These are phyloP conservation scores for Phialemoniopsis sp. DNA, from an alignment of 2,329 filamentous ascomycete species.

Conservation along the genomic window DNA sequence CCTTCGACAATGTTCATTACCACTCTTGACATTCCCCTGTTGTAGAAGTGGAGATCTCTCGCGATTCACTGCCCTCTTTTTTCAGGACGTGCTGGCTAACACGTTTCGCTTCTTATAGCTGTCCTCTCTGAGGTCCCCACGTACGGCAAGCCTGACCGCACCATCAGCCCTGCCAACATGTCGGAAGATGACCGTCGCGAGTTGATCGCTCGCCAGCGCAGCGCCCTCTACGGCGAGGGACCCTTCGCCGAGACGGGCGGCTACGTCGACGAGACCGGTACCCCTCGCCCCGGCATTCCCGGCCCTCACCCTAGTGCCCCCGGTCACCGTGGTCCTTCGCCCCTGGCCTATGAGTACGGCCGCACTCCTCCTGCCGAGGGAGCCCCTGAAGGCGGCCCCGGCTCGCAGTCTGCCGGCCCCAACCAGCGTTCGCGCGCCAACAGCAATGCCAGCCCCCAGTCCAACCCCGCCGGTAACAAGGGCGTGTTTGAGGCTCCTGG, in stretches of 20 bases:
- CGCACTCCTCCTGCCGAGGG: slow-evolving; percentile 37
- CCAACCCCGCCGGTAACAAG: slow-evolving; percentile 55
- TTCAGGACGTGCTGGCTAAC: slow-evolving; percentile 19
- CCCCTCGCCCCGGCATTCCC: slow-evolving; percentile 61
- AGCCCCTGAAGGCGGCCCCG: slow-evolving; percentile 25
- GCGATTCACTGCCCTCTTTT: not conserved
- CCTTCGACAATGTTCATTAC: not conserved
- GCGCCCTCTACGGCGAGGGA: slow-evolving; percentile 82
- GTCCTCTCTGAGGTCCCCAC: slow-evolving; percentile 40
- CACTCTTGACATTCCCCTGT: not conserved
- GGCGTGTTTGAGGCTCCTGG: slow-evolving; percentile 53
- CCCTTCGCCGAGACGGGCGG: slow-evolving; percentile 63
- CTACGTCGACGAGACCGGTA: slow-evolving; percentile 65
- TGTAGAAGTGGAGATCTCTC: slow-evolving; percentile 1
- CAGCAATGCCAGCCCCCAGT: slow-evolving; percentile 81
- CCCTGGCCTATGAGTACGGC: slow-evolving; percentile 67
- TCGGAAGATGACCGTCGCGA: slow-evolving; percentile 95
- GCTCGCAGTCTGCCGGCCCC: slow-evolving; percentile 45
- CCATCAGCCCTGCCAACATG: slow-evolving; percentile 78
- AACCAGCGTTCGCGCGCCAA: slow-evolving; percentile 66
- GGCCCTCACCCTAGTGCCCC: slow-evolving; percentile 49
- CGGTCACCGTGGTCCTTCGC: slow-evolving; percentile 72
- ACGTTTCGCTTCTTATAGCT: slow-evolving; percentile 32
- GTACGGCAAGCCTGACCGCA: slow-evolving; percentile 72
- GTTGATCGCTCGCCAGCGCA: slow-evolving; percentile 92